Conservation (phyloP, 768 basidiomycete genomes). For the Mycena latifolia region DNA sequence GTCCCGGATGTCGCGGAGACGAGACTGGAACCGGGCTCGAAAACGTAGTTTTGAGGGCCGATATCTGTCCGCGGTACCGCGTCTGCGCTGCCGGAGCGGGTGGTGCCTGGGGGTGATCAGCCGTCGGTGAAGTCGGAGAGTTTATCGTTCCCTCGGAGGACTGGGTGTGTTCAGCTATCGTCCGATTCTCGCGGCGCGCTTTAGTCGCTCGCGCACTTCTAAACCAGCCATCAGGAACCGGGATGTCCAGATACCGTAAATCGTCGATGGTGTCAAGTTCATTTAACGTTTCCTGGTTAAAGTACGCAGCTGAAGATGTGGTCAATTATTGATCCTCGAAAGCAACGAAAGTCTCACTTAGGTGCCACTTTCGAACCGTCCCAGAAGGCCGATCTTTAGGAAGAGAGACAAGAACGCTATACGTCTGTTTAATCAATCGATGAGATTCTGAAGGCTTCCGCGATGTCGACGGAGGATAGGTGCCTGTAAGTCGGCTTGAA, state of each 20-base stretch:
- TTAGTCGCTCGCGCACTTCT: slow-evolving; percentile 82
- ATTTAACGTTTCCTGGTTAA: slow-evolving; percentile 82
- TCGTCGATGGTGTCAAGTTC: slow-evolving; percentile 78
- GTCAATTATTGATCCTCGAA: slow-evolving; percentile 43
- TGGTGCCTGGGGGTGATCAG: slow-evolving; percentile 21
- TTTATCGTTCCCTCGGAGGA: slow-evolving; percentile 29
- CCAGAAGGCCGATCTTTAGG: slow-evolving; percentile 64
- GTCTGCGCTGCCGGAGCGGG: slow-evolving; percentile 35
- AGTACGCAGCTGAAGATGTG: slow-evolving; percentile 77
- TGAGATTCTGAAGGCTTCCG: slow-evolving; percentile 65
- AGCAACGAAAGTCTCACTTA: slow-evolving; percentile 64
- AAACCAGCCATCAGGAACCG: slow-evolving; percentile 84
- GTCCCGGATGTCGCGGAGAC: slow-evolving; percentile 32
- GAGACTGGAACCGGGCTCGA: slow-evolving; percentile 23
- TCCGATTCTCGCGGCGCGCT: slow-evolving; percentile 62
- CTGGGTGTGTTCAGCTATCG: slow-evolving; percentile 20
- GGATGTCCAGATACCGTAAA: slow-evolving; percentile 72
- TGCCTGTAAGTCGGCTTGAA: slow-evolving; percentile 28
- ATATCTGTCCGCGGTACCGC: slow-evolving; percentile 36
- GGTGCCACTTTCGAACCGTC: slow-evolving; percentile 82
- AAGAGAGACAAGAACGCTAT: slow-evolving; percentile 81
- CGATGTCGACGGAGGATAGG: slow-evolving; percentile 48
- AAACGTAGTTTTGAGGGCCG: slow-evolving; percentile 25
- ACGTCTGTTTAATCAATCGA: slow-evolving; percentile 86
- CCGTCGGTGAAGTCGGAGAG: slow-evolving; percentile 30